phyloP scores from a whole-genome alignment of 768 basidiomycete species.

The Lactifluus pinguis region DNA sequence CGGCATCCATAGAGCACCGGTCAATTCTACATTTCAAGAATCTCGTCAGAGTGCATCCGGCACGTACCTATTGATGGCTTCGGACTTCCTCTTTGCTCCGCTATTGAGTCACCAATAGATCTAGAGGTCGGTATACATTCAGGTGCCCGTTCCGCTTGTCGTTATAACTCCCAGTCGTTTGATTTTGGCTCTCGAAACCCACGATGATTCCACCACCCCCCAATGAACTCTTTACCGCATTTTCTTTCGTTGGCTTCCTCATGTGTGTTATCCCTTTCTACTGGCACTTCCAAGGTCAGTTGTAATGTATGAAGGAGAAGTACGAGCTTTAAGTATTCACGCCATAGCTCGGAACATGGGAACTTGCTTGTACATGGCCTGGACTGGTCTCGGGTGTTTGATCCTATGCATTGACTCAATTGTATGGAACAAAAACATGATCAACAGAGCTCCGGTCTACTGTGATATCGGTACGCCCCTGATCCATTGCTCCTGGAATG shows the following conservation, averaged over 20 bases:
- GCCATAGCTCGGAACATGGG: conserved; percentile 54
- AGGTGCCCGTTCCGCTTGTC: too few species aligned
- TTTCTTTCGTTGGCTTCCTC: conserved; percentile 39
- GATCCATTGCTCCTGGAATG: neutral
- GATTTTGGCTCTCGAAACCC: neutral
- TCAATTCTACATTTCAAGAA: too few species aligned
- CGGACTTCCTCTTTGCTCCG: too few species aligned
- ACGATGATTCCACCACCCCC: neutral
- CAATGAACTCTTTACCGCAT: conserved; percentile 24
- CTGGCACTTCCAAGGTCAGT: conserved; percentile 44
- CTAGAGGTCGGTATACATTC: too few species aligned
- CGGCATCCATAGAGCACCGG: too few species aligned
- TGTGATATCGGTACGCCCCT: conserved; percentile 46
- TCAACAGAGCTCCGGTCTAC: conserved; percentile 38
- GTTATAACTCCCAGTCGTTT: too few species aligned
- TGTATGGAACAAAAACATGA: conserved; percentile 55
- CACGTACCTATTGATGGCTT: too few species aligned
- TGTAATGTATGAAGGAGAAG: neutral
- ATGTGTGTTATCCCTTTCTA: conserved; percentile 42
- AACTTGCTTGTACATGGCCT: conserved; percentile 63
- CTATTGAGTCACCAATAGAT: too few species aligned
- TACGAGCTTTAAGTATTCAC: neutral
- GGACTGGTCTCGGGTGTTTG: conserved; percentile 53
- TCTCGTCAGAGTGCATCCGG: too few species aligned
- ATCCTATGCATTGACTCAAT: conserved; percentile 57